Base-by-base conservation (phyloP, 148 eudicot species). In the Fagopyrum tataricum region DNA sequence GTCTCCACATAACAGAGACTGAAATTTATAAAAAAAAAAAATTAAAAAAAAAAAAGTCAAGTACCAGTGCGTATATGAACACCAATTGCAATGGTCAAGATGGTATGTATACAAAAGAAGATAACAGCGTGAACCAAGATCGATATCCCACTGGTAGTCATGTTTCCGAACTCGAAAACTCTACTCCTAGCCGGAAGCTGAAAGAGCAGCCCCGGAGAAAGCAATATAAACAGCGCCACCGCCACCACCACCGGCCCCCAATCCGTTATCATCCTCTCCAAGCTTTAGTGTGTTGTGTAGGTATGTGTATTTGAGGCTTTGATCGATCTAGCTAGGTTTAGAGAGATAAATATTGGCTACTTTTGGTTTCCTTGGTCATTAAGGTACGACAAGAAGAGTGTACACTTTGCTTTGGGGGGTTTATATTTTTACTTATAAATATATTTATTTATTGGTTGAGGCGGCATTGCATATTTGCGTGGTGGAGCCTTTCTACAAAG, bases 181-280 rank as follows among this genome's bases (percentile, higher is more conserved):
- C 96, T 82, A 12, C 81, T 75, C 78, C 88, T 85, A 6, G 96
- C 93, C 5, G 96, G 96, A 1, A 88, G 21, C 72, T 91, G 93
- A 76, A 91, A 87, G 40, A 91, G 82, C 61, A 91, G 75, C 69
- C 93, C 96, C 15, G 96, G 96, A 6, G 96, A 90, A 26, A 90
- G 53, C 37, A 88, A 70, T 31, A 90, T 86, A 74, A 90, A 90
- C 79, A 90, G 46, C 4, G 74, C 92, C 68, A 88, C 90, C 5
- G 96, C 79, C 68, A 90, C 96, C 48, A 87, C 89, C 47, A 85
- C 86, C 20, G 96, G 96, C 37, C 92, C 96, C 96, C 96, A 90
- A 73, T 90, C 96, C 4, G 84, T 82, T 66, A 79, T 49, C 92
- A 70, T 70, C 15, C 2, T 21, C 6, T 10, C 1, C 4, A 5